Evolutionary conservation across 257 asterid genomes (phyloP).

Genomic region (Solanum infundibuliforme): DNA sequence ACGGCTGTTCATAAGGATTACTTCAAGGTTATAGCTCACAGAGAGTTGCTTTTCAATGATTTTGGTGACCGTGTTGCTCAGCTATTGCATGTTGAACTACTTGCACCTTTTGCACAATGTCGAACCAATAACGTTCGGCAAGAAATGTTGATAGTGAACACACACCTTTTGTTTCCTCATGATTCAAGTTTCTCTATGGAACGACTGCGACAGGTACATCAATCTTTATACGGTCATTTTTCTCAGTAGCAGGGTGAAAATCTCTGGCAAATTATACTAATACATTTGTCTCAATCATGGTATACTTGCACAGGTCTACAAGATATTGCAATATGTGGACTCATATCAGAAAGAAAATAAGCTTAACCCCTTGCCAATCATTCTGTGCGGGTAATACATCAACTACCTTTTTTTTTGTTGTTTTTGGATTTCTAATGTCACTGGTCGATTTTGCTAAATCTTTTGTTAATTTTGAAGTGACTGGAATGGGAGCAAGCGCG

Average conservation of each 20-base stretch:
- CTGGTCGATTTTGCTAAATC: slow-evolving; percentile 1
- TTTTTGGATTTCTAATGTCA: not conserved
- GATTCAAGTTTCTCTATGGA: slow-evolving; percentile 87
- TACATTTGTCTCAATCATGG: not conserved
- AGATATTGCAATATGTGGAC: slow-evolving; percentile 76
- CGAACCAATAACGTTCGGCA: slow-evolving; percentile 42
- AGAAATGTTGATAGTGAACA: slow-evolving; percentile 91
- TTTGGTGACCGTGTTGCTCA: slow-evolving; percentile 99
- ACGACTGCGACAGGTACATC: slow-evolving; percentile 83
- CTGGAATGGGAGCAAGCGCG: slow-evolving; percentile 97
- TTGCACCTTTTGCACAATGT: slow-evolving; percentile 44
- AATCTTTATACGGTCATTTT: not conserved
- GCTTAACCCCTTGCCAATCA: slow-evolving; percentile 85
- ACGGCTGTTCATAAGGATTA: slow-evolving; percentile 87
- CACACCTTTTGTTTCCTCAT: slow-evolving; percentile 90
- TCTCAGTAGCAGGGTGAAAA: not conserved
- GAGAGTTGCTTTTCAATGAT: slow-evolving; percentile 88
- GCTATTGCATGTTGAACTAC: slow-evolving; percentile 75
- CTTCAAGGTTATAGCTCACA: slow-evolving; percentile 67
- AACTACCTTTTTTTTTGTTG: not conserved
- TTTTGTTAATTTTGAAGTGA: slow-evolving; percentile 39
- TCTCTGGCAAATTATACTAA: not conserved
- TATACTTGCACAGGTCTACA: slow-evolving; percentile 55
- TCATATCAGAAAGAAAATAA: slow-evolving; percentile 76
- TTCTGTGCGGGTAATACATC: slow-evolving; percentile 74